Evolutionary conservation across 148 eudicot species (phyloP).

Genomic region (Rhododendron williamsianum): DNA sequence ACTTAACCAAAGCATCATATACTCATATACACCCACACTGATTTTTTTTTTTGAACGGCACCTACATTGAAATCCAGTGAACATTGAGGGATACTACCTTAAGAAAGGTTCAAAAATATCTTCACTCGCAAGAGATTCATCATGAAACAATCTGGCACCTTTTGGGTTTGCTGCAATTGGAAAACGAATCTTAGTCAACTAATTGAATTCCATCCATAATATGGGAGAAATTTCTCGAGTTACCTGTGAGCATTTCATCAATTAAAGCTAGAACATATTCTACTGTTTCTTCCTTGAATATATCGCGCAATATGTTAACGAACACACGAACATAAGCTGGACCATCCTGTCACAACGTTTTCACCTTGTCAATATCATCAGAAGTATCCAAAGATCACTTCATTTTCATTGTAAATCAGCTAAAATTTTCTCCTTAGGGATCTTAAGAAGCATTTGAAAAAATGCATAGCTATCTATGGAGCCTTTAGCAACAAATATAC

Average conservation of each 20-base stretch:
- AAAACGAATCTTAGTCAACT: constrained; percentile 13
- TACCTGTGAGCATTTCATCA: constrained; percentile 91
- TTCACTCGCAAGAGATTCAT: constrained; percentile 70
- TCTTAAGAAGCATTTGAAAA: neutral
- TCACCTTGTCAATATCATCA: constrained; percentile 10
- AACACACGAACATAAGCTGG: constrained; percentile 75
- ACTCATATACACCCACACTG: neutral
- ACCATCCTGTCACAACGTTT: constrained; percentile 67
- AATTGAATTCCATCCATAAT: neutral
- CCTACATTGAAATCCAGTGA: neutral
- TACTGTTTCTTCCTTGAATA: constrained; percentile 89
- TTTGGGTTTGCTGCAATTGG: constrained; percentile 72
- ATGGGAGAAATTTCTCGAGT: constrained; percentile 9
- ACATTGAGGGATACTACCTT: constrained; percentile 30
- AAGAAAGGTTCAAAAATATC: constrained; percentile 84
- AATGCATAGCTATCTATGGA: neutral
- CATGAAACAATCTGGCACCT: constrained; percentile 89
- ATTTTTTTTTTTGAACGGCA: too few species aligned
- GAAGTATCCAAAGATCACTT: neutral
- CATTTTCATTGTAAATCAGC: neutral
- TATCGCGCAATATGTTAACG: constrained; percentile 74
- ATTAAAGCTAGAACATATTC: constrained; percentile 87
- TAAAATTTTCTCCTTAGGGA: neutral
- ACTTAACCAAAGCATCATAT: neutral
- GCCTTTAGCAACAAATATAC: neutral